phyloP scores from a whole-genome alignment of 331 rosid species.

The Acacia pycnantha region DNA sequence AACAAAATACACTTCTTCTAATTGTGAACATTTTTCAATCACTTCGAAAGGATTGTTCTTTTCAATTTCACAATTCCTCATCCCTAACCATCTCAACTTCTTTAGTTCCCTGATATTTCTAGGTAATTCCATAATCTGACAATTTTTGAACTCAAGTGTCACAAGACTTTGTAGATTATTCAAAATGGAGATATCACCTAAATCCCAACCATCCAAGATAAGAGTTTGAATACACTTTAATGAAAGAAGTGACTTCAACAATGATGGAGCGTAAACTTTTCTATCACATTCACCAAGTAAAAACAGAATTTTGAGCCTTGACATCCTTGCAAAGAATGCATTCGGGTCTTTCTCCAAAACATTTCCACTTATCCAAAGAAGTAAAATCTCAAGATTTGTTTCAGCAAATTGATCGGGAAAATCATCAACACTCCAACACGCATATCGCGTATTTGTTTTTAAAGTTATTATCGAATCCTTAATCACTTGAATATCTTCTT shows the following conservation, averaged over 20 bases:
- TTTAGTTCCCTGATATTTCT: neutral
- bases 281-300: neutral
- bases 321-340: conserved; percentile 14
- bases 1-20: conserved; percentile 24
- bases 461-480: neutral
- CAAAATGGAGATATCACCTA: conserved; percentile 27
- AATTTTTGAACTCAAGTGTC: neutral
- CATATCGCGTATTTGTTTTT: neutral
- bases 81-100: conserved; percentile 10
- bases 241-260: neutral
- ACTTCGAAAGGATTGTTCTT: conserved; percentile 23
- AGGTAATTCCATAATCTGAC: neutral
- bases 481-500: neutral
- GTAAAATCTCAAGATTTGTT: conserved; percentile 10
- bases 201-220: neutral
- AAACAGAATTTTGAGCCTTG: conserved; percentile 19
- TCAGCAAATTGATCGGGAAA: neutral
- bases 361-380: neutral
- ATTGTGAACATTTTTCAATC: neutral
- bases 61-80: neutral
- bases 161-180: neutral
- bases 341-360: neutral
- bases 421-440: neutral
- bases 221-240: conserved; percentile 18
- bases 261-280: neutral